A percentile compares a stretch with the other conserved stretches of the same genome.
Conservation (phyloP, 192 early-diverging fungal species). For the Podila verticillata region DNA sequence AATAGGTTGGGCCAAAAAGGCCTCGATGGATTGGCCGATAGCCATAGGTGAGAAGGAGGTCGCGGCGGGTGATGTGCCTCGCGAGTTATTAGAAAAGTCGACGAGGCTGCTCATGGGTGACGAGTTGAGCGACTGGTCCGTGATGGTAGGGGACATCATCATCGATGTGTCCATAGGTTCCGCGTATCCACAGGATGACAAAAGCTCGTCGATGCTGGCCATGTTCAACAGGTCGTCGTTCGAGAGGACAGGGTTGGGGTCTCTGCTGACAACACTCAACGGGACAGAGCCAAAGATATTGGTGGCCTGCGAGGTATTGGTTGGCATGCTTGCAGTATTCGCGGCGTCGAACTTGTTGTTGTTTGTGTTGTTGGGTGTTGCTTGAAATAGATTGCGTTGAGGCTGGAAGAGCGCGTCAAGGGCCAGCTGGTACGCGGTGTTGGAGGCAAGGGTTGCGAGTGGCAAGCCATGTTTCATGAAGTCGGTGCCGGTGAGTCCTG, state of each 20-base stretch:
- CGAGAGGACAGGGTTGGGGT: conserved; percentile 23
- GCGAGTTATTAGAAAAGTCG: conserved; percentile 7
- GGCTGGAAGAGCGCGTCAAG: conserved; percentile 24
- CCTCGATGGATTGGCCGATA: conserved; percentile 23
- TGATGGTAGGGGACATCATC: conserved; percentile 19
- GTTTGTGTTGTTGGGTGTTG: background rate
- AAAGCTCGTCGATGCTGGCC: conserved; percentile 33
- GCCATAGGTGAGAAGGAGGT: conserved; percentile 42
- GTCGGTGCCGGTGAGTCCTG: conserved; percentile 10
- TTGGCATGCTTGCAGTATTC: background rate
- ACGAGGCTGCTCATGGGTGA: conserved; percentile 25
- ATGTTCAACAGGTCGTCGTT: conserved; percentile 27
- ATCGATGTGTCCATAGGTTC: background rate
- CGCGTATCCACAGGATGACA: conserved; percentile 24
- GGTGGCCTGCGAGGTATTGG: background rate
- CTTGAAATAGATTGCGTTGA: background rate
- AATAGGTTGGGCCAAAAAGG: conserved; percentile 23
- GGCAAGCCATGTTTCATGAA: background rate
- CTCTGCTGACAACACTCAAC: conserved; percentile 14
- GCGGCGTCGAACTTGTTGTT: background rate
- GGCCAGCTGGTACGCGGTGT: conserved; percentile 44
- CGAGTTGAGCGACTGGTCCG: conserved; percentile 17
- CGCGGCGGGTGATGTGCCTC: conserved; percentile 5
- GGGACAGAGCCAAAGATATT: background rate
- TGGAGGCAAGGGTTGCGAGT: conserved; percentile 4